Base-by-base conservation (phyloP, 352 stramenopile genomes). In the Globisporangium canariense region DNA sequence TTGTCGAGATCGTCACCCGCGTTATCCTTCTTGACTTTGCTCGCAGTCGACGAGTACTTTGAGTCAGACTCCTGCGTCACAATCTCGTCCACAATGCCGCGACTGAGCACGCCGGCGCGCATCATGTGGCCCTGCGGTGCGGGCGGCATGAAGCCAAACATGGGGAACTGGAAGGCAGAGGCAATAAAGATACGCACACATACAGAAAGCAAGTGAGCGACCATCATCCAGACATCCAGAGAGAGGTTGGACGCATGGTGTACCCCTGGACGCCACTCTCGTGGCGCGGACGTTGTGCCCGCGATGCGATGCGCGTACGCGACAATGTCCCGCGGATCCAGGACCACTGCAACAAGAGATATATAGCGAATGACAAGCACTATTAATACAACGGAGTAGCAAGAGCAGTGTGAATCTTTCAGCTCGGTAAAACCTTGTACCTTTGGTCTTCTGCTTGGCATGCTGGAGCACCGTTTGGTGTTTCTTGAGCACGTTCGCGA, bases 141-240 rank as follows among this genome's bases (percentile, higher is more conserved):
- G n/a, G 86, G 86, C 3, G 86, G 86, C 74, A 89, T 88, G 61
- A 94, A 94, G 14, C 86, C 86, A 77, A 93, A 93, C 83, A 94
- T 94, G 1, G 86, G 82, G 53, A 91, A 89, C 83, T 94, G 3
- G 43, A 45, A 22, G 18, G 40, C 18, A 57, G 36, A 41, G 36
- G 36, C 36, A 14, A 16, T 2, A 4, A 41, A 14, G 0, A 41
- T 11, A 14, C 36, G 14, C 16, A 41, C 6, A 18, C 36, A 41
- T 41, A 41, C 7, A 41, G 9, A 14, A 41, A 16, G 11, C 11
- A 13, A 11, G 9, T 41, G 36, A 41, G 34, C 34, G 11, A 40
- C 34, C 7, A 41, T 14, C 36, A 41, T 41, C 36, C 9, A 41
- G 13, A 16, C 34, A 14, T 41, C 9, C 36, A 41, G 36, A 4